Evolutionary conservation across 805 yeast species (phyloP).

Genomic region (Trichomonascus vanleenenianus): DNA sequence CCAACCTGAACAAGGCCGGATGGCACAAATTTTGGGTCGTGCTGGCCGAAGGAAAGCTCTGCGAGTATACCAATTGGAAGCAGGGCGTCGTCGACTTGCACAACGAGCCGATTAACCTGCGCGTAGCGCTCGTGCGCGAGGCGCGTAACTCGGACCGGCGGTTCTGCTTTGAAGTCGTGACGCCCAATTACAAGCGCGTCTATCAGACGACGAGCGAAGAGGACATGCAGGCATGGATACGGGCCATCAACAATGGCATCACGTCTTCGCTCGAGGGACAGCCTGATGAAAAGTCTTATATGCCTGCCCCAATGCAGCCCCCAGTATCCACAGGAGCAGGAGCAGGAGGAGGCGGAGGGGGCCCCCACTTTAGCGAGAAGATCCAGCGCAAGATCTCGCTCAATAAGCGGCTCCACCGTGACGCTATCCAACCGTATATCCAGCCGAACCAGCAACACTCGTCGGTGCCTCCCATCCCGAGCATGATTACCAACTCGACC

Average conservation of each 20-base stretch:
- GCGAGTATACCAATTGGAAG: conserved; percentile 77
- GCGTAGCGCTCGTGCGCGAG: conserved; percentile 54
- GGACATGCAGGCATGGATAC: conserved; percentile 65
- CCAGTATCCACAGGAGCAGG: background rate
- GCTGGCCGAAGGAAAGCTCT: conserved; percentile 55
- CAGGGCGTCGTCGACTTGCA: conserved; percentile 51
- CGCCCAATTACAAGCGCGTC: conserved; percentile 61
- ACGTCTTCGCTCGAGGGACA: conserved; percentile 31
- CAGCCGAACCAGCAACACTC: too few species aligned
- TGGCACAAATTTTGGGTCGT: conserved; percentile 93
- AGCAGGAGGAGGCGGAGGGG: background rate
- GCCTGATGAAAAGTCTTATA: background rate
- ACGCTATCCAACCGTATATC: too few species aligned
- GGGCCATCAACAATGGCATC: conserved; percentile 50
- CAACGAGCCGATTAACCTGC: conserved; percentile 60
- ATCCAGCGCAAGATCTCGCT: conserved; percentile 1
- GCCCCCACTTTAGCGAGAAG: background rate
- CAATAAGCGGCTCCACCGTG: background rate
- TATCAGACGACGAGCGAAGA: conserved; percentile 67
- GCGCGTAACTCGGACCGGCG: conserved; percentile 34
- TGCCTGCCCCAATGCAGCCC: background rate
- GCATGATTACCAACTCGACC: too few species aligned
- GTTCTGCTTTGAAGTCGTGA: conserved; percentile 68
- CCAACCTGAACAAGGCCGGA: conserved; percentile 29
- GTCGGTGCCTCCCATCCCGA: too few species aligned